phyloP scores from a whole-genome alignment of 345 rosid genomes.

The Chamaenerion angustifolium region DNA sequence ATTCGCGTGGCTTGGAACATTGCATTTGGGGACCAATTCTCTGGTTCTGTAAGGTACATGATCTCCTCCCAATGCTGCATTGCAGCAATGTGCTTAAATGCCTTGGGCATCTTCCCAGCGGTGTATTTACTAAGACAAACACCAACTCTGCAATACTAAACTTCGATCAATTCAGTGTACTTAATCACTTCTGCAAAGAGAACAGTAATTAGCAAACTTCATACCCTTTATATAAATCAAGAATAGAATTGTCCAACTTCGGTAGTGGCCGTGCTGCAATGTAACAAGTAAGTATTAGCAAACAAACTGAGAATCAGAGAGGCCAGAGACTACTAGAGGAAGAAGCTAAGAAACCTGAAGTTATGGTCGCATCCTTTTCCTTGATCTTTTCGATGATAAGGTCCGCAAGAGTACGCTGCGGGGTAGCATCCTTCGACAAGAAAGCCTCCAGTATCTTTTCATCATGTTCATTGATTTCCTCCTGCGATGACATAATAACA shows the following conservation, averaged over 20 bases:
- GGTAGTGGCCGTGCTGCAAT: slow-evolving; percentile 53
- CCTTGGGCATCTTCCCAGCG: slow-evolving; percentile 78
- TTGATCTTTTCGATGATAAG: slow-evolving; percentile 55
- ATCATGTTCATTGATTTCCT: slow-evolving; percentile 64
- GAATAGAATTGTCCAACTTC: slow-evolving; percentile 47
- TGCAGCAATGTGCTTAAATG: slow-evolving; percentile 62
- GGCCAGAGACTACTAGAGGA: background rate
- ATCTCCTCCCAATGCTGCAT: slow-evolving; percentile 79
- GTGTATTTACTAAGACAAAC: slow-evolving; percentile 63
- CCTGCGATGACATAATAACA: slow-evolving; percentile 19
- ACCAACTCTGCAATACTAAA: slow-evolving; percentile 48
- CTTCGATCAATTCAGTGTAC: background rate
- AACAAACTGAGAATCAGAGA: no score
- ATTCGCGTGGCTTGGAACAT: slow-evolving; percentile 84
- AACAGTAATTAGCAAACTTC: background rate
- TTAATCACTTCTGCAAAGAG: background rate
- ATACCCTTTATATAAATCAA: slow-evolving; percentile 70
- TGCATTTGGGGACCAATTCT: slow-evolving; percentile 92
- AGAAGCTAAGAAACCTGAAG: slow-evolving; percentile 34
- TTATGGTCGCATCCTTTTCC: slow-evolving; percentile 34
- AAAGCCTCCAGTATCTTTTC: slow-evolving; percentile 77
- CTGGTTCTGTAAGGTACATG: slow-evolving; percentile 77
- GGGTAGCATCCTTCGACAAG: slow-evolving; percentile 49
- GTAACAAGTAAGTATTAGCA: background rate
- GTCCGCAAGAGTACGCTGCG: slow-evolving; percentile 65